These are phyloP conservation scores for Cordyceps pruinosa DNA, from an alignment of 2,329 filamentous ascomycete species.

Conservation along the genomic window DNA sequence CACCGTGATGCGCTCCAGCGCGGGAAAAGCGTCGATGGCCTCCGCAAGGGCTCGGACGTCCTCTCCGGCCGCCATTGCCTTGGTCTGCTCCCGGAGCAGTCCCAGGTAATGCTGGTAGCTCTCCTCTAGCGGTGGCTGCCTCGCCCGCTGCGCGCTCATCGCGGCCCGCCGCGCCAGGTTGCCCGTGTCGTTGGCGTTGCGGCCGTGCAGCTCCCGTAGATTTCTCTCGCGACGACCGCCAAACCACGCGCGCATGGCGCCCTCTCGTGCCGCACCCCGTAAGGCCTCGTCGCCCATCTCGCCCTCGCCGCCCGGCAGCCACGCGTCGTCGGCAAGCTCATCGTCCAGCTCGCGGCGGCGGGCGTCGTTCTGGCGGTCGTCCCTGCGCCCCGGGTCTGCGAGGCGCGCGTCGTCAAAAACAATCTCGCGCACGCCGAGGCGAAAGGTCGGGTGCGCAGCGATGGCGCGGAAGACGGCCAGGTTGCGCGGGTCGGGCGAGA, in stretches of 20 bases:
- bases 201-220: not conserved
- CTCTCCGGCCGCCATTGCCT: not conserved
- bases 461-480: constrained; percentile 30
- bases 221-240: not conserved
- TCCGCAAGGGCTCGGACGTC: constrained; percentile 28
- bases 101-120: not conserved
- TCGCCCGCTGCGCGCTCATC: not conserved
- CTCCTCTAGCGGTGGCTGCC: not conserved
- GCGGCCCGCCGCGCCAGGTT: not conserved
- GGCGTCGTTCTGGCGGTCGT: not conserved
- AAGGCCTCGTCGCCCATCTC: not conserved
- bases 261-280: not conserved
- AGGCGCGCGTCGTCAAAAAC: constrained; percentile 31
- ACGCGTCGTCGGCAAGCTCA: not conserved
- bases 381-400: not conserved
- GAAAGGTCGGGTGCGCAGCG: constrained; percentile 28
- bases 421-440: constrained; percentile 28
- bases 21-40: constrained; percentile 28
- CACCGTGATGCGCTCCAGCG: constrained; percentile 29
- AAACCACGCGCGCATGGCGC: not conserved
- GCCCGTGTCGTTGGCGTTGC: not conserved
- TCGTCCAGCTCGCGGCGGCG: not conserved
- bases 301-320: not conserved
- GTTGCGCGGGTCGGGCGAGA: constrained; percentile 33
- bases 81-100: not conserved